Conservation (phyloP, 1,284 basidiomycete genomes). For the Rhodotorula mucilaginosa region DNA sequence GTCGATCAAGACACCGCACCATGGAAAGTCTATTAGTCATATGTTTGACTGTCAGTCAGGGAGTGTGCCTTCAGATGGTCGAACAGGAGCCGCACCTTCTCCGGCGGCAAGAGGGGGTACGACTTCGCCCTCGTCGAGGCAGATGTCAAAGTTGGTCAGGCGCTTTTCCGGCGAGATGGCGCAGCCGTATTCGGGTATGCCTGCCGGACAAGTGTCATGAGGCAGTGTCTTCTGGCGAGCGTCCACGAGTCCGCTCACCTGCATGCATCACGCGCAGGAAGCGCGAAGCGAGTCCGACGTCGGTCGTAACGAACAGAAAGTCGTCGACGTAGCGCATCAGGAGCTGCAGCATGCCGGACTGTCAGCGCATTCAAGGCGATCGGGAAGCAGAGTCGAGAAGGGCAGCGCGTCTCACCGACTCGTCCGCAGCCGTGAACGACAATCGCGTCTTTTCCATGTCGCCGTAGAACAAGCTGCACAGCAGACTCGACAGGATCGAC, state of each 20-base stretch:
- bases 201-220: conserved; percentile 48
- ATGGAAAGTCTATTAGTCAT: conserved; percentile 67
- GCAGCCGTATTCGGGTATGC: conserved; percentile 90
- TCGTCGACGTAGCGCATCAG: conserved; percentile 88
- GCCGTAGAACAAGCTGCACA: conserved; percentile 93
- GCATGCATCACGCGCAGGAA: conserved; percentile 78
- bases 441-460: conserved; percentile 72
- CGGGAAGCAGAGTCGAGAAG: background rate
- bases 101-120: conserved; percentile 24
- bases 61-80: too few relatives aligned
- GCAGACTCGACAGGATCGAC: conserved; percentile 78
- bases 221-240: background rate
- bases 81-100: background rate
- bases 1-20: conserved; percentile 81
- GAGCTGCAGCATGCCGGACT: conserved; percentile 54
- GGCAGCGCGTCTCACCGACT: conserved; percentile 56
- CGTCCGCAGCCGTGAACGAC: conserved; percentile 59
- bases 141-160: conserved; percentile 74
- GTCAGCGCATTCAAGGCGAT: background rate
- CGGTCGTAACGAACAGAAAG: conserved; percentile 83
- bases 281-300: conserved; percentile 59
- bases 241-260: conserved; percentile 53
- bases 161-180: conserved; percentile 86
- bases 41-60: too few relatives aligned
- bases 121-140: conserved; percentile 46